phyloP scores from a whole-genome alignment of 495 filamentous ascomycete species.

The Aspergillus panamensis region DNA sequence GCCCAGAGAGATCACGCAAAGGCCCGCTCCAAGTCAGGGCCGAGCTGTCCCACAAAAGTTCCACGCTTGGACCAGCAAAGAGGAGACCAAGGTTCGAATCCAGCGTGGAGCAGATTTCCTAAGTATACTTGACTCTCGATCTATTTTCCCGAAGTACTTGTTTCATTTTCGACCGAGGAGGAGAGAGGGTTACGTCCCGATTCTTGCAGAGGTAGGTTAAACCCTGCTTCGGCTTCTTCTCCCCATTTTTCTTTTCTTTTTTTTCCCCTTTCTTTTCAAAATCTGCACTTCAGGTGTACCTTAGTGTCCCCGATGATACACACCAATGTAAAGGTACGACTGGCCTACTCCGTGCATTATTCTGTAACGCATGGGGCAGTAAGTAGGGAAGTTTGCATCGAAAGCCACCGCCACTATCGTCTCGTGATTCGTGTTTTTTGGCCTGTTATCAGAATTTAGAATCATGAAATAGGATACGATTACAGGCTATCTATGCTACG shows the following conservation, averaged over 20 bases:
- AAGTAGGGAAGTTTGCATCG: background rate
- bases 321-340: no score
- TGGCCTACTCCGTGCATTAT: no score
- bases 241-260: no score
- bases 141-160: background rate
- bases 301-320: background rate
- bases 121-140: no score
- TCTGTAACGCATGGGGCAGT: background rate
- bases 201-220: background rate
- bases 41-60: conserved; percentile 12
- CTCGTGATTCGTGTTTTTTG: background rate
- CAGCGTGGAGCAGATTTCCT: no score
- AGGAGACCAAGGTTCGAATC: no score
- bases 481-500: background rate
- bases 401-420: background rate
- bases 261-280: no score
- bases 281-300: no score
- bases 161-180: background rate
- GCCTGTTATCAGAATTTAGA: background rate
- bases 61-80: conserved; percentile 15
- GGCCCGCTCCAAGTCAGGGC: conserved; percentile 21
- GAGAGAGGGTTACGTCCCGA: background rate
- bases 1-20: conserved; percentile 17
- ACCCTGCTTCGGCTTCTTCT: background rate
- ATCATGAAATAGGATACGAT: background rate